Conservation (phyloP, 768 basidiomycete genomes). For the Coprinopsis cinerea region DNA sequence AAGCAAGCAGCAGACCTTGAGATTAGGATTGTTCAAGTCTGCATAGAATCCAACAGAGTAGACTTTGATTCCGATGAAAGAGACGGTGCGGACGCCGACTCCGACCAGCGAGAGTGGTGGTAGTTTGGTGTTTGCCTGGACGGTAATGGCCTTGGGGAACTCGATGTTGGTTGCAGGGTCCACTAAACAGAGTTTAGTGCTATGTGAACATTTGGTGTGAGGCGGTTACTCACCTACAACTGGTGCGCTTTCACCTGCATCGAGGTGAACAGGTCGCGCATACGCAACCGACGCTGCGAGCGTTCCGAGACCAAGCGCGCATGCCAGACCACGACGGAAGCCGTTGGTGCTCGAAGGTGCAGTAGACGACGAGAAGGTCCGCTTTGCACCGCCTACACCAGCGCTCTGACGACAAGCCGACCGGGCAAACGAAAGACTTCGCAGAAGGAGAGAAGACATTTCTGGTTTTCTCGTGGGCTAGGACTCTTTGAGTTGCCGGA, state of each 20-base stretch:
- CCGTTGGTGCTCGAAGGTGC: background rate
- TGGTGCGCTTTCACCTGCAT: slow-evolving; percentile 23
- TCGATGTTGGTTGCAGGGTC: slow-evolving; percentile 71
- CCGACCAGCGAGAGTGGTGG: slow-evolving; percentile 71
- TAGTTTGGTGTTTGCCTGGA: slow-evolving; percentile 57
- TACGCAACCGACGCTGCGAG: slow-evolving; percentile 16
- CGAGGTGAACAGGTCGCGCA: slow-evolving; percentile 35
- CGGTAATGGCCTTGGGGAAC: slow-evolving; percentile 61
- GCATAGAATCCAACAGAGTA: slow-evolving; percentile 91
- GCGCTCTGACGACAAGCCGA: background rate
- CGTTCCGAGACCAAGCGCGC: slow-evolving; percentile 26
- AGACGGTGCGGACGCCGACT: slow-evolving; percentile 82
- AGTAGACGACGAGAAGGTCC: background rate
- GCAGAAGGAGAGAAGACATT: slow-evolving; percentile 9
- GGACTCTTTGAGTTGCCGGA: too few relatives aligned
- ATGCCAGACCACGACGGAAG: slow-evolving; percentile 20
- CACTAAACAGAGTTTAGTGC: slow-evolving; percentile 29
- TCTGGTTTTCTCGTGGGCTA: too few relatives aligned
- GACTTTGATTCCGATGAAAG: slow-evolving; percentile 82
- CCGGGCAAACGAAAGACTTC: background rate
- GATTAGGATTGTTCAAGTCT: slow-evolving; percentile 60
- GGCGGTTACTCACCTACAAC: slow-evolving; percentile 17
- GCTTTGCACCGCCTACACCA: background rate
- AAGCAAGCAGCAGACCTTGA: slow-evolving; percentile 37
- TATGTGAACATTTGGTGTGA: background rate